These are phyloP conservation scores for Pinus taeda DNA, from an alignment of 75 land plant genomes.

Conservation along the genomic window DNA sequence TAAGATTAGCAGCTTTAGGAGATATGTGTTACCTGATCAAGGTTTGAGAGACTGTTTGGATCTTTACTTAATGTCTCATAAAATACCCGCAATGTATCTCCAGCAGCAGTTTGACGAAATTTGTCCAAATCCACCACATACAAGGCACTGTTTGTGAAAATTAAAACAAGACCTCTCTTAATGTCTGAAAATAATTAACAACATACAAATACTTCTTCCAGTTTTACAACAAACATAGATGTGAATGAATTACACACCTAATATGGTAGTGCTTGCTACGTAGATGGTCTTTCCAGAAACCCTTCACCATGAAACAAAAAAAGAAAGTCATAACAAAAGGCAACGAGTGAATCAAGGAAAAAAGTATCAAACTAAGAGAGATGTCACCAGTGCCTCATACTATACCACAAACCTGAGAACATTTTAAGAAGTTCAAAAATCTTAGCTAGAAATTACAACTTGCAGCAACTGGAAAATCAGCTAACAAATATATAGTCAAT, in stretches of 20 bases:
- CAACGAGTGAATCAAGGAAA: background rate
- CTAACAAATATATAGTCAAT: background rate
- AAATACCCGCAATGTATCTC: constrained; percentile 90
- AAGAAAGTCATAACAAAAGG: background rate
- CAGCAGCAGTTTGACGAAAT: constrained; percentile 95
- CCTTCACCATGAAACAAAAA: constrained; percentile 37
- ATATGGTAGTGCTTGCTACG: constrained; percentile 95
- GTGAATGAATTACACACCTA: constrained; percentile 37
- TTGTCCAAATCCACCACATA: constrained; percentile 94
- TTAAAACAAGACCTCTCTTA: background rate
- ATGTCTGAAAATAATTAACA: background rate
- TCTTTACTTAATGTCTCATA: constrained; percentile 98
- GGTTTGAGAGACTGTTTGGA: constrained; percentile 93
- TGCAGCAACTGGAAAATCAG: background rate
- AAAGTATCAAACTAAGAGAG: background rate
- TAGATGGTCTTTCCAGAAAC: constrained; percentile 98
- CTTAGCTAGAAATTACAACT: background rate
- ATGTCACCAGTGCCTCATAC: background rate
- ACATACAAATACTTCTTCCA: background rate
- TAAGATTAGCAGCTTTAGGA: background rate
- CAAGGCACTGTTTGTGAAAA: constrained; percentile 65
- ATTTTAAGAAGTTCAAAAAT: constrained; percentile 1
- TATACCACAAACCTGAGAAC: background rate
- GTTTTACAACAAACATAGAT: background rate
- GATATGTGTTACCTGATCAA: constrained; percentile 73